Base-by-base conservation (phyloP, 768 basidiomycete genomes). In the Auricularia sp. region DNA sequence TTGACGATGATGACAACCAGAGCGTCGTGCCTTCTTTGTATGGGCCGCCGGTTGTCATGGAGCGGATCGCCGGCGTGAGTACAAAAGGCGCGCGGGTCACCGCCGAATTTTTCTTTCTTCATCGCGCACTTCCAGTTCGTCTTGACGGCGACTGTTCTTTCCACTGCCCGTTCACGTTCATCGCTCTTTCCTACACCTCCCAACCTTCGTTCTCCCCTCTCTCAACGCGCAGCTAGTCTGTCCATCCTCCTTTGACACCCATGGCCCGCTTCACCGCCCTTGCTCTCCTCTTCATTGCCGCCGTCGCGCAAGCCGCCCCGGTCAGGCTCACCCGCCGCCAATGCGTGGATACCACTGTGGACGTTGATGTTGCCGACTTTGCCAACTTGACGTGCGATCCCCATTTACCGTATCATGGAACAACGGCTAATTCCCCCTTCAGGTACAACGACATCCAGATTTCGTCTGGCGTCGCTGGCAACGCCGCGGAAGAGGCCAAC, bases 391-490 rank as follows among this genome's bases (percentile, higher is more conserved):
- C 56, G n/a, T 59, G 29, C 56, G 56, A 0, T 29, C 29, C 29
- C 2, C 29, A 21, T 29, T 13, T 35, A 29, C 24, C 29, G 34
- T 29, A 29, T 29, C 3, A 29, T 29, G 29, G 29, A 29, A 29
- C 29, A 29, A 29, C 29, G 29, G 29, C 29, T 29, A 2, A 29
- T 2, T 35, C 3, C 63, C 36, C 29, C 3, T 29, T 7, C 39
- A 79, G 77, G 68, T 79, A 79, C 66, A 68, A 71, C 24, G 70
- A 71, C 42, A 78, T 79, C 76, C 78, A 79, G 67, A 79, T 79
- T 65, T 77, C 76, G 16, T 73, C 74, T 63, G 75, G 75, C 36
- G 71, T 73, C 7, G 77, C 69, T 7, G 78, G 78, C 2, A 71
- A 74, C 44, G 78, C 78, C 1, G 44, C 69, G 56, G 76, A 75